A percentile compares a stretch with the other conserved stretches of the same genome.
phyloP scores from a whole-genome alignment of 169 alveolate genomes.

The Plasmodium vivax region DNA sequence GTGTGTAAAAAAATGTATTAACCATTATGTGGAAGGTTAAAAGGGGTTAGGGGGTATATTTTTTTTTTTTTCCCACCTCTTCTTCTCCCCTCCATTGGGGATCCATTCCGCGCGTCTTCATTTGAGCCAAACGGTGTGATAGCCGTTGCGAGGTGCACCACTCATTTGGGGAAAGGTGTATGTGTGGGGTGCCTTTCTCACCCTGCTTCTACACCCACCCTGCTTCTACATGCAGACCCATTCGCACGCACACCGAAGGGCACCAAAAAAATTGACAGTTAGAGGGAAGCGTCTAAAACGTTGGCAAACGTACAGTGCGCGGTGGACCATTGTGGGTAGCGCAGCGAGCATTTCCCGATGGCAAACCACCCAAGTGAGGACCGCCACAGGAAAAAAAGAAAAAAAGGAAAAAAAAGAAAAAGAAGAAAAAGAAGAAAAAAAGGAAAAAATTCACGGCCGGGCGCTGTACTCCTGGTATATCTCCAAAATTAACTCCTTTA shows the following conservation, averaged over 20 bases:
- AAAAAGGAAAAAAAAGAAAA: neutral
- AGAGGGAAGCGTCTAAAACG: neutral
- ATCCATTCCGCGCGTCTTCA: neutral
- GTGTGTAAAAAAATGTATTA: neutral
- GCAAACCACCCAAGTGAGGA: neutral
- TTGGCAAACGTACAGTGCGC: neutral
- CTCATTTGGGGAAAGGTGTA: neutral
- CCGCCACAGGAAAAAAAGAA: neutral
- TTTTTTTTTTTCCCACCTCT: neutral
- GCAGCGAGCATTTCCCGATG: neutral
- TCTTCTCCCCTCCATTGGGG: neutral
- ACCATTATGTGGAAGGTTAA: neutral
- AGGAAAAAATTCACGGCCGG: neutral
- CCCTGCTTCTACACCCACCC: neutral
- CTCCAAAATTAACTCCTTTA: constrained; percentile 49
- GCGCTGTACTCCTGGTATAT: constrained; percentile 54
- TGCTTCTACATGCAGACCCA: neutral
- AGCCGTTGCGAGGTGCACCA: neutral
- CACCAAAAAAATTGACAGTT: neutral
- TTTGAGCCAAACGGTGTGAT: neutral
- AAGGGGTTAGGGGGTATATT: too few relatives aligned
- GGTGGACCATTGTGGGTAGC: neutral
- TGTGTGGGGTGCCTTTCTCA: neutral
- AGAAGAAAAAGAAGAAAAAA: neutral
- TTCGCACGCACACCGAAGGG: neutral